phyloP scores from a whole-genome alignment of 2,329 filamentous ascomycete genomes.

The Scedosporium minutisporum region DNA sequence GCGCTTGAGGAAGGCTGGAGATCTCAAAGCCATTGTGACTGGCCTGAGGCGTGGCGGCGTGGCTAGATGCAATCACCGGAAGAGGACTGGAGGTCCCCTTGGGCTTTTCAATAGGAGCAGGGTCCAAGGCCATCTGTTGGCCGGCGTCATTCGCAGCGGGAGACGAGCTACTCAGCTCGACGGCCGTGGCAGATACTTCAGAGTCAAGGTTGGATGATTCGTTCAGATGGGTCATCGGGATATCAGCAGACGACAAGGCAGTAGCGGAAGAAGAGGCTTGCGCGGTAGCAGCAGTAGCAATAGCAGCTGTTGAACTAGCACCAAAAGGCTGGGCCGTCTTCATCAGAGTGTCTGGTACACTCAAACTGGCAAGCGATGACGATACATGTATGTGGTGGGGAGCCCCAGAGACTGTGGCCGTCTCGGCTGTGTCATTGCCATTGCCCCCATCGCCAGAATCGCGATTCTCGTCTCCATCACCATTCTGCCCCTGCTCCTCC shows the following conservation, averaged over 20 bases:
- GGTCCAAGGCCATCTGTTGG: background rate
- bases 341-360: conserved; percentile 14
- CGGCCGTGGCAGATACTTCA: background rate
- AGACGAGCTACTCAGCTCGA: background rate
- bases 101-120: background rate
- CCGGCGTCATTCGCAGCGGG: background rate
- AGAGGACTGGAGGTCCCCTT: background rate
- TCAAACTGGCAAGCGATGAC: conserved; percentile 13
- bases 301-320: background rate
- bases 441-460: background rate
- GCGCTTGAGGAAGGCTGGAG: conserved; percentile 1
- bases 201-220: background rate
- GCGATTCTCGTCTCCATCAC: background rate
- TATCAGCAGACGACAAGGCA: conserved; percentile 3
- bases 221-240: background rate
- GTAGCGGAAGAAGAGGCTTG: background rate
- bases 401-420: conserved; percentile 16
- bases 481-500: conserved; percentile 21
- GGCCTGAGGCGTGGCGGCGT: background rate
- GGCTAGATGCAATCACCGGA: background rate
- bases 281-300: background rate
- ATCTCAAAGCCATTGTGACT: background rate
- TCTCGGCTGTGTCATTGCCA: conserved; percentile 17
- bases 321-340: conserved; percentile 8
- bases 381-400: conserved; percentile 19